A percentile compares a stretch with the other conserved stretches of the same genome.
phyloP scores from a whole-genome alignment of 345 rosid species.

The Salix suchowensis region DNA sequence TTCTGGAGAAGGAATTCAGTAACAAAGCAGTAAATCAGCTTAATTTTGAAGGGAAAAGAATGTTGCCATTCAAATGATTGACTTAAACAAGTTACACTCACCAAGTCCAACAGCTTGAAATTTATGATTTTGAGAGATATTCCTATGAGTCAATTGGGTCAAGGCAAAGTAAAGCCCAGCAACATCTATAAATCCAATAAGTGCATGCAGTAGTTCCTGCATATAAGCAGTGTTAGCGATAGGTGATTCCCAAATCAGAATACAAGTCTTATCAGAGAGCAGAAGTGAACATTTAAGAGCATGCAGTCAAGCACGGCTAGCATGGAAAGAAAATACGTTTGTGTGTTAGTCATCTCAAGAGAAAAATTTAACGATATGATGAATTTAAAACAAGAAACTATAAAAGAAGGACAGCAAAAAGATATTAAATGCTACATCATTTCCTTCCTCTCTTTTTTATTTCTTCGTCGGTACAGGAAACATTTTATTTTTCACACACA shows the following conservation, averaged over 20 bases:
- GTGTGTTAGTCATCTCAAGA: not conserved
- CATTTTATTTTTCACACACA: not conserved
- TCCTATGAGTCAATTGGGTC: conserved; percentile 88
- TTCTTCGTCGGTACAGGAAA: not conserved
- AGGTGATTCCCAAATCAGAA: not conserved
- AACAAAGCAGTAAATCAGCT: not conserved
- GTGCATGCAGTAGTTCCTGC: conserved; percentile 89
- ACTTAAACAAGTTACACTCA: conserved; percentile 32
- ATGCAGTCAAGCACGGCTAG: not conserved
- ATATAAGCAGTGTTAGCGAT: conserved; percentile 6
- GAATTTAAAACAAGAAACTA: not conserved
- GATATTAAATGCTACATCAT: not conserved
- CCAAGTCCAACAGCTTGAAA: conserved; percentile 98
- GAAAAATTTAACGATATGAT: not conserved
- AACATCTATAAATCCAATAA: conserved; percentile 91
- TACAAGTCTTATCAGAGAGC: not conserved
- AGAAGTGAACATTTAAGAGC: not conserved
- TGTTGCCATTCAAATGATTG: not conserved
- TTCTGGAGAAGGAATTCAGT: not conserved
- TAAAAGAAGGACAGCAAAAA: not conserved
- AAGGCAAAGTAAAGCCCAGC: conserved; percentile 93
- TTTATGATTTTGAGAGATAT: conserved; percentile 94
- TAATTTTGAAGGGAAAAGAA: not conserved
- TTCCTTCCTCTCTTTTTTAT: not conserved
- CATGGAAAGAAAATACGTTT: not conserved